Evolutionary conservation across 2,329 filamentous ascomycete genomes (phyloP), one percentile per base, ranked within the genome.

Genomic region (Colletotrichum limetticola): DNA sequence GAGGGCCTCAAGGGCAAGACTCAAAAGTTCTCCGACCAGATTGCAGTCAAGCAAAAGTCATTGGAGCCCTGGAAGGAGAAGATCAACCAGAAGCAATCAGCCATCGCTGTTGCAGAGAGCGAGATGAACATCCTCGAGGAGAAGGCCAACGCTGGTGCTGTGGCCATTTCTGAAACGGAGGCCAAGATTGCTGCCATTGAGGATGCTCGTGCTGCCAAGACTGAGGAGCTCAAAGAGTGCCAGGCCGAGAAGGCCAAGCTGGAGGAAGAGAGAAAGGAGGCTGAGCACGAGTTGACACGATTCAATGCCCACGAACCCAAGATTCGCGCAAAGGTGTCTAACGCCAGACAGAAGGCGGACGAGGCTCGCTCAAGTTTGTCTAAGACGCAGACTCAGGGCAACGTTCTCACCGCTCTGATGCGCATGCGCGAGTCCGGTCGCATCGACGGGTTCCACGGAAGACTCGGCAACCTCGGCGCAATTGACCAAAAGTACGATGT

Each of bases 21-120:
- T 0, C 95, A 98, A 80, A 93, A 91, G 7, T 93, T 98, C 74
- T 98, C 96, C 0, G 95, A 99, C 77, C 89, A 98, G 79, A 98
- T 99, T 77, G 92, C 95, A 0, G 89, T 88, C 5, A 98, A 98
- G 84, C 97, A 99, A 79, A 98, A 97, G 83, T 93, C 94, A 1
- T 87, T 99, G 12, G 96, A 98, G 83, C 97, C 97, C 0, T 99
- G 97, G 97, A 95, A 93, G 77, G 95, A 95, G 76, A 98, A 97
- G 84, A 96, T 99, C 85, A 98, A 97, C 82, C 93, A 98, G 80
- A 98, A 98, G 82, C 93, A 97, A 79, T 98, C 95, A 0, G 91
- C 94, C 4, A 97, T 98, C 76, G 96, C 96, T 4, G 95, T 99
- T 12, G 95, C 97, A 1, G 94, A 98, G 81, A 98, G 95, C 82